phyloP scores from a whole-genome alignment of 1,139 yeast genomes.

The Taiozyma sp. region DNA sequence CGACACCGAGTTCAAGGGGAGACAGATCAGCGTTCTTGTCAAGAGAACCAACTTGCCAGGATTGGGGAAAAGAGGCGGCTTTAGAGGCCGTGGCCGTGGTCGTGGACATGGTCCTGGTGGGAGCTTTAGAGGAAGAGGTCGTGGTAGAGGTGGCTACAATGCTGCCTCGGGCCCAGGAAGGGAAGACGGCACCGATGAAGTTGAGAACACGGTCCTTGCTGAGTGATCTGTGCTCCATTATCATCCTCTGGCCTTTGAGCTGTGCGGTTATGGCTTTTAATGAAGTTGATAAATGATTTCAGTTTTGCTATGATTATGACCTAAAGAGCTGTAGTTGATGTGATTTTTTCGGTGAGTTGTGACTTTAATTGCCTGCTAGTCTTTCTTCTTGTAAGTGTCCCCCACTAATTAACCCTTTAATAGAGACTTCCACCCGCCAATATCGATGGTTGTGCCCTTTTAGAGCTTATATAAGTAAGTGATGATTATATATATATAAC shows the following conservation, averaged over 20 bases:
- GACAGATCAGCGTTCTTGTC: constrained; percentile 52
- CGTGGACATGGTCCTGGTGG: constrained; percentile 3
- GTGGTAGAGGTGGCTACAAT: constrained; percentile 6
- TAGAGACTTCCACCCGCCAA: no score
- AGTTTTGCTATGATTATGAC: no score
- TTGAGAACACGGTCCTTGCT: neutral
- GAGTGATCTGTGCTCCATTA: neutral
- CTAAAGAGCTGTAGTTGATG: no score
- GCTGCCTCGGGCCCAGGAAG: no score
- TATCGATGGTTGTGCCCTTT: neutral
- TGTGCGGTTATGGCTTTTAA: no score
- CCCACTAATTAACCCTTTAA: no score
- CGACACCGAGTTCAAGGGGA: constrained; percentile 48
- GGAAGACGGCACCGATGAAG: neutral
- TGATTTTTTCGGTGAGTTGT: no score
- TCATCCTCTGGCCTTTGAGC: no score
- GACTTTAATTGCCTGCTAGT: no score
- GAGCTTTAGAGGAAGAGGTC: constrained; percentile 3
- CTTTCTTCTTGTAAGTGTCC: no score
- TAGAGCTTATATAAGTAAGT: neutral
- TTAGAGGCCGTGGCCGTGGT: constrained; percentile 8
- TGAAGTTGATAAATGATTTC: no score
- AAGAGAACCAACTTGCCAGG: constrained; percentile 72
- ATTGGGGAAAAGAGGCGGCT: constrained; percentile 25
- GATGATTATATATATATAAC: neutral